Evolutionary conservation across 257 asterid genomes (phyloP), one percentile per base, ranked within the genome.

Genomic region (Echium plantagineum): DNA sequence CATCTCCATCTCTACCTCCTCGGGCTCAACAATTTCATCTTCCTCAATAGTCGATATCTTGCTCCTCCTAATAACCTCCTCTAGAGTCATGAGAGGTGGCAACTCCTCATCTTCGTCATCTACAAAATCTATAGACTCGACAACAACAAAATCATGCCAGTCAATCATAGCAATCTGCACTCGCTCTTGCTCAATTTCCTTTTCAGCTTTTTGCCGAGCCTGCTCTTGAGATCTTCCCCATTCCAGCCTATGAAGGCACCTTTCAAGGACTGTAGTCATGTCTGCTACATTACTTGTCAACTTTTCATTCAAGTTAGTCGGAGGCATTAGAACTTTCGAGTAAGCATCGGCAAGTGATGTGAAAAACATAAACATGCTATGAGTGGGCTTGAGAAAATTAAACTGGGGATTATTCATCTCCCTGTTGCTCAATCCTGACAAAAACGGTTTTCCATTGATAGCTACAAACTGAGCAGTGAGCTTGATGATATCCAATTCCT

Each of bases 61-160:
- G 85, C 98, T 87, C 79, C 98, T 87, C 71, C 95, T 83, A 56
- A 90, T 82, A 71, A 90, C 96, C 83, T 90, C 98, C 66, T 90
- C 96, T 42, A 87, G 83, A 9, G 95, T 90, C 98, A 90, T 85
- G 20, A 96, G 96, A 75, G 94, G 85, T 16, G 96, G 96, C 61
- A 90, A 81, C 75, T 85, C 93, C 49, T 83, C 95, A 73, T 87
- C 98, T 85, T 90, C 98, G 22, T 85, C 98, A 63, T 90, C 98
- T 57, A 80, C 95, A 80, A 90, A 90, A 66, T 90, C 98, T 60
- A 90, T 90, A 1, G 93, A 67, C 82, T 87, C 95, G 46, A 87
- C 98, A 55, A 87, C 96, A 64, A 87, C 96, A 75, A 87, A 87
- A 73, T 87, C 98, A 72, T 90, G 98, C 98, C 98, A 90, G 66